Evolutionary conservation across 192 early-diverging fungal genomes (phyloP).

Genomic region (Rhizophagus sp.): DNA sequence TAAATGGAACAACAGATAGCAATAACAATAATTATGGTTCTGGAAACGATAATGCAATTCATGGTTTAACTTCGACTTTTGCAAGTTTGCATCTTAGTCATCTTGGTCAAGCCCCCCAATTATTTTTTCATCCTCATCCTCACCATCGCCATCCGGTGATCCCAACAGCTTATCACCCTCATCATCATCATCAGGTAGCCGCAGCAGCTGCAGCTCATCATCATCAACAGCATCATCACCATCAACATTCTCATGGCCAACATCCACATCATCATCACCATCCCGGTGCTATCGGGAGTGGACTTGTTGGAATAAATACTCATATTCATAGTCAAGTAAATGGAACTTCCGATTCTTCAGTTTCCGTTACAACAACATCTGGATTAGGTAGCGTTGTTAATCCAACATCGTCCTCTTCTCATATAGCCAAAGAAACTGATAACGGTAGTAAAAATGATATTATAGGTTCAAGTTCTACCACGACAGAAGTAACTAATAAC

Average conservation of each 20-base stretch:
- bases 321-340: neutral
- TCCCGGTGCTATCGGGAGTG: constrained; percentile 24
- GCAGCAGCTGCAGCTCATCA: constrained; percentile 37
- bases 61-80: constrained; percentile 17
- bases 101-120: constrained; percentile 21
- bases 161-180: constrained; percentile 10
- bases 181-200: constrained; percentile 9
- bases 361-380: neutral
- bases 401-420: neutral
- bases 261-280: constrained; percentile 31
- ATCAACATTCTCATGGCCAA: constrained; percentile 28
- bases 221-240: constrained; percentile 25
- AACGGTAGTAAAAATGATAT: neutral
- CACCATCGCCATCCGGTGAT: constrained; percentile 28
- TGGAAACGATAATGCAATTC: constrained; percentile 10
- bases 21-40: neutral
- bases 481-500: neutral
- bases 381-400: constrained; percentile 6
- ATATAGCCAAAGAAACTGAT: constrained; percentile 1
- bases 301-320: constrained; percentile 15
- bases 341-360: neutral
- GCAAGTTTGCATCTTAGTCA: constrained; percentile 25
- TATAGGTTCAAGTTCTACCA: constrained; percentile 7
- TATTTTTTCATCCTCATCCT: constrained; percentile 15
- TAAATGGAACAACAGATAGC: neutral